Base-by-base conservation (phyloP, 148 eudicot species). In the Euryodendron excelsum region DNA sequence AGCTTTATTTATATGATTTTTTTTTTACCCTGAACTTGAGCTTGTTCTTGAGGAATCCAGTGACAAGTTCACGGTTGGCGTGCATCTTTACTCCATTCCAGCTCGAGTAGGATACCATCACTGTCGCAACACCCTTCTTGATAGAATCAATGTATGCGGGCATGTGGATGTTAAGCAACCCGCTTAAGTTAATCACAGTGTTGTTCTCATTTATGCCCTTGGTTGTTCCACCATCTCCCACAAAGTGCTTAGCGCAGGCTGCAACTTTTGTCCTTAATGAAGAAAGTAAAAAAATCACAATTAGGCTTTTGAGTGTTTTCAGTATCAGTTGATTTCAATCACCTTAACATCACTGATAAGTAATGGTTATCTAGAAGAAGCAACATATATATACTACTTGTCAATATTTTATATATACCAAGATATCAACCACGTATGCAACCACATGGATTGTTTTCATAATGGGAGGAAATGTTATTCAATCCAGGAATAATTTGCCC, bases 181-280 rank as follows among this genome's bases (percentile, higher is more conserved):
- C 89, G 0, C 85, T 14, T 1, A 1, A 21, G 59, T 82, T 15
- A 61, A 88, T 84, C 80, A 87, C 82, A 5, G 96, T 91, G 80
- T 91, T 91, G 81, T 91, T 86, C 80, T 91, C 95, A 31, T 91
- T 81, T 52, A 91, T 88, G 9, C 95, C 95, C 20, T 82, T 81
- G 39, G 85, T 84, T 1, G 96, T 91, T 31, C 96, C 96, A n/a
- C 96, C 96, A 44, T 91, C 93, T 53, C 93, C 95, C 60, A 91
- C 92, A 76, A 89, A 91, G 85, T 91, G 95, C 84, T 91, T 91
- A 21, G 94, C 94, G 80, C 94, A 90, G n/a, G 85, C 94, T 12
- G 90, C 94, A 31, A 90, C 91, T 21, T 74, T 87, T 53, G 65
- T 80, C 91, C 94, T 90, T 23, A 36, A 71, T n/a, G 14, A 72